Percentiles rank a stretch among this genome's conserved stretches.
Conservation (phyloP, 805 yeast genomes). For the Ogataea pilisensis region DNA sequence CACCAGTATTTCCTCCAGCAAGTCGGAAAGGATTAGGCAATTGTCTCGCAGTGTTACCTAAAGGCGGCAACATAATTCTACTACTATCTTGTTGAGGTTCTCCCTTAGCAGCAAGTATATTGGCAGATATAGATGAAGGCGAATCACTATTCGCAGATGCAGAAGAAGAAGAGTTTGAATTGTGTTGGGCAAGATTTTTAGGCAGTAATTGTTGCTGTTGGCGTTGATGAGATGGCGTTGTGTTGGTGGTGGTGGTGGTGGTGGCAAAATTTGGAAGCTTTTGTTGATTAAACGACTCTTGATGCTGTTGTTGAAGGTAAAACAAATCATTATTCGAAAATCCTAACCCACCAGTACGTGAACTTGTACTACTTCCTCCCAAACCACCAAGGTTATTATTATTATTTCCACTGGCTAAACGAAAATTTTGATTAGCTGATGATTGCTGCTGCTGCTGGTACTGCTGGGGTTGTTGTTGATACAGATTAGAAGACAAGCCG, state of each 20-base stretch:
- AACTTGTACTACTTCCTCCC: conserved; percentile 2
- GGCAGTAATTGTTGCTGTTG: not conserved
- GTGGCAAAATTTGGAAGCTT: conserved; percentile 7
- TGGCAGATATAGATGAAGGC: not conserved
- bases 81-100: conserved; percentile 6
- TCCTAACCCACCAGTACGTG: not conserved
- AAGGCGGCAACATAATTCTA: conserved; percentile 20
- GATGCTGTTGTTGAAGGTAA: conserved; percentile 16
- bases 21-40: conserved; percentile 16
- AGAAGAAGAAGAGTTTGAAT: conserved; percentile 3
- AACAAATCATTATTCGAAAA: conserved; percentile 9
- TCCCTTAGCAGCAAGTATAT: not conserved
- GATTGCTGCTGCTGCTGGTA: conserved; percentile 7
- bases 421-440: conserved; percentile 4
- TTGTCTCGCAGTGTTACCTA: conserved; percentile 15
- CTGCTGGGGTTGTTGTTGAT: conserved; percentile 2
- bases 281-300: conserved; percentile 14
- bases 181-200: conserved; percentile 7
- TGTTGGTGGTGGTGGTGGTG: not conserved
- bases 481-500: not conserved
- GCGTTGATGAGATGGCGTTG: not conserved
- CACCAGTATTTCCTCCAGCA: not conserved
- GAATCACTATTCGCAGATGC: not conserved
- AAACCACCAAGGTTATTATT: not conserved
- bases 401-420: conserved; percentile 5